Conservation (phyloP, 2,329 filamentous ascomycete species). For the Aspergillus fijiensis region DNA sequence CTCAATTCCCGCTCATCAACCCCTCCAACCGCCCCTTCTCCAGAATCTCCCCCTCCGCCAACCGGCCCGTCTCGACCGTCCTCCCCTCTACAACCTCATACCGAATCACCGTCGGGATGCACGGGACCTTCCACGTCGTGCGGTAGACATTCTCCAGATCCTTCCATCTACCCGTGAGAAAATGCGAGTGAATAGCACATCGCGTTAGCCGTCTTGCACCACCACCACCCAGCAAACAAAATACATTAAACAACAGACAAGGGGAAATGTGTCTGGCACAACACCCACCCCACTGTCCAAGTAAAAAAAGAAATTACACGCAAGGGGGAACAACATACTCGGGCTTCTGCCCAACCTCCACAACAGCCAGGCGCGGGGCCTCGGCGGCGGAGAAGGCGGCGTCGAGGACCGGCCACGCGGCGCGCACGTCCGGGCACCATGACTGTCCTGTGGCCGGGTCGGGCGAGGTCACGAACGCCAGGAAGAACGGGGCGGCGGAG, state of each 20-base stretch:
- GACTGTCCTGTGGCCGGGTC: constrained; percentile 37
- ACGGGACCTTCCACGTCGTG: constrained; percentile 35
- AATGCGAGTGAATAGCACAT: no score
- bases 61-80: constrained; percentile 32
- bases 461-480: constrained; percentile 40
- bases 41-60: constrained; percentile 34
- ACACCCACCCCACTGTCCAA: background rate
- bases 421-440: constrained; percentile 45
- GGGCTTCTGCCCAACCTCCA: constrained; percentile 37
- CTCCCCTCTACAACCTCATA: constrained; percentile 33
- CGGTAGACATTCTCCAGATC: constrained; percentile 35
- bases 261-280: no score
- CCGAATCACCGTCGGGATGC: constrained; percentile 38
- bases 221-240: no score
- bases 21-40: constrained; percentile 23
- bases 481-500: constrained; percentile 28
- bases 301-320: background rate
- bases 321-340: constrained; percentile 28
- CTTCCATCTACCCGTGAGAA: constrained; percentile 33
- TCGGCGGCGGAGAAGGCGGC: constrained; percentile 29
- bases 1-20: constrained; percentile 19
- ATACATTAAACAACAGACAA: no score
- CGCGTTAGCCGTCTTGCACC: no score
- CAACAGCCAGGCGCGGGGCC: constrained; percentile 27
- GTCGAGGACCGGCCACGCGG: constrained; percentile 35